Base-by-base conservation (phyloP, 139 green algal species). In the Eudorina sp. region DNA sequence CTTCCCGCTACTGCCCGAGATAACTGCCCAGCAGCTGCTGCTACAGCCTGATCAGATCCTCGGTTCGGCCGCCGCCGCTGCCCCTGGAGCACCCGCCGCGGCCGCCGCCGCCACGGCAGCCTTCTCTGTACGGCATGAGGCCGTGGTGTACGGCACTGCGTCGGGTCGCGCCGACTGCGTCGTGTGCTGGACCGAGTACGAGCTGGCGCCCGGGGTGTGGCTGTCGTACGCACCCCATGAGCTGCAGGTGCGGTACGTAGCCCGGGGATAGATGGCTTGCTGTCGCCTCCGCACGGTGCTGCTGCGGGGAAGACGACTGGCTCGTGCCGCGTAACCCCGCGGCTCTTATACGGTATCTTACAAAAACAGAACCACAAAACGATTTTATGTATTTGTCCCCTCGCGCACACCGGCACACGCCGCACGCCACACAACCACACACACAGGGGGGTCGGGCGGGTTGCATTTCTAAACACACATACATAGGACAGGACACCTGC, bases 111-210 rank as follows among this genome's bases (percentile, higher is more conserved):
- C 75, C 13, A 1, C 51, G 34, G 51, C 4, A 48, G 46, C 34
- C 68, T 31, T 29, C 18, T 41, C 6, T 23, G 74, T 7, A 23
- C 83, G 48, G 29, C 68, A 82, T 6, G 68, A 81, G 4, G 41
- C 78, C 11, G 14, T 36, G 18, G 70, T 89, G 0, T n/a, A n/a
- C 9, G 34, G 78, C 0, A 53, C 72, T 5, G 34, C 34, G 0
- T 4, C 53, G 23, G 90, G 90, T 0, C 23, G 48, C 4, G 45
- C 68, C 62, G 82, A 93, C 16, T 91, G 86, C 31, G 55, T 93
- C 16, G 51, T 93, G 5, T 83, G 55, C 38, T 93, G 90, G 90
- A n/a, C 86, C 16, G 90, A 93, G 46, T 91, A 89, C 72, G 86
- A 91, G n/a, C 53, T 91, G 34, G 64, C 64, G 40, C 62, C 75